Evolutionary conservation across 495 filamentous ascomycete genomes (phyloP), one percentile per base, ranked within the genome.

Genomic region (Talaromyces stipitatus): DNA sequence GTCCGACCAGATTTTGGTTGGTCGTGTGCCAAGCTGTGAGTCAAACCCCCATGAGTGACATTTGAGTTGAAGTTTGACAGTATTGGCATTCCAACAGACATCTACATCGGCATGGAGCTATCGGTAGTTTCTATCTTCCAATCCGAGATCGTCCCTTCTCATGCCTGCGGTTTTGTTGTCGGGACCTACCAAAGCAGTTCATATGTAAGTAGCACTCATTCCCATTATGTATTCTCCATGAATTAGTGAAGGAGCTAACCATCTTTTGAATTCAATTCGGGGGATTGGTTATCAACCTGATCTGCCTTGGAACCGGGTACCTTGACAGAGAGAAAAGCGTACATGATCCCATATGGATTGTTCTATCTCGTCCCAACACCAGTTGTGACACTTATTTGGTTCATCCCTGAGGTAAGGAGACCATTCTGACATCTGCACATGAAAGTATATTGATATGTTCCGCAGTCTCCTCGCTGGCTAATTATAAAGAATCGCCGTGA

Each of bases 61-160:
- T n/a, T n/a, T n/a, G n/a, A n/a, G n/a, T n/a, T n/a, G n/a, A 22
- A 22, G 11, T 45, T 33, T 33, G 6, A 14, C 11, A 45, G 12
- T 45, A 22, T 16, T n/a, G 18, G 6, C 11, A 7, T 45, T 22
- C n/a, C n/a, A n/a, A n/a, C 16, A 65, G 71, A 69, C 62, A 48
- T 66, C 22, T 72, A 70, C 41, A 61, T 73, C 16, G 70, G 69
- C 14, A 71, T 73, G 66, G 66, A 73, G 41, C 54, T 73, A n/a
- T 59, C 69, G 7, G 62, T 64, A 1, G 60, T 64, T 18, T 67
- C 70, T 10, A 57, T 64, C 8, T 65, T 65, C 18, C 59, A 69
- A 24, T 50, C 69, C 4, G 70, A 73, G 48, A 59, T 73, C 11
- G 64, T 67, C 2, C 70, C 69, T 0, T 62, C 65, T 14, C 60